Percentiles rank a stretch among this genome's conserved stretches.
phyloP scores from a whole-genome alignment of 768 basidiomycete genomes.

The Pleurotus ostreatus region DNA sequence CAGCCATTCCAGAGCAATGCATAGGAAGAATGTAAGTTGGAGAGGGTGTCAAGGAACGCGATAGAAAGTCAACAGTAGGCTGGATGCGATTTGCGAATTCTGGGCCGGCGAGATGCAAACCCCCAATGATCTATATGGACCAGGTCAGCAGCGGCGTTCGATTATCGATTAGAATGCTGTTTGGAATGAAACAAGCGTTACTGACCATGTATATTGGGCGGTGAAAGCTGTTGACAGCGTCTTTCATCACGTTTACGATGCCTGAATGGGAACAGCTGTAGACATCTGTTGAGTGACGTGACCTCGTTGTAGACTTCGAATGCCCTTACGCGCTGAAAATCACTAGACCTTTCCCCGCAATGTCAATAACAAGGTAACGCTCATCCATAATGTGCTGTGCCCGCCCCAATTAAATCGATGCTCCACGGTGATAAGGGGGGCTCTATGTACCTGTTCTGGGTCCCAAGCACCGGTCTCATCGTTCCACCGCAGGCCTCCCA shows the following conservation, averaged over 20 bases:
- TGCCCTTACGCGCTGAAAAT: slow-evolving; percentile 76
- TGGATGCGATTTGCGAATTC: slow-evolving; percentile 60
- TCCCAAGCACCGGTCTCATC: slow-evolving; percentile 40
- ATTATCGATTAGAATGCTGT: neutral
- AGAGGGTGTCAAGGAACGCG: slow-evolving; percentile 52
- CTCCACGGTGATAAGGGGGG: neutral
- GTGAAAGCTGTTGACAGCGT: slow-evolving; percentile 57
- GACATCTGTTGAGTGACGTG: neutral
- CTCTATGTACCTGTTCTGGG: slow-evolving; percentile 43
- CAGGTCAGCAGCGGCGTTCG: neutral
- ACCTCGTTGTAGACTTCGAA: neutral
- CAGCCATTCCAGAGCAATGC: slow-evolving; percentile 82
- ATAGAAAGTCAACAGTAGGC: slow-evolving; percentile 69
- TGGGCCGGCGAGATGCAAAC: slow-evolving; percentile 76
- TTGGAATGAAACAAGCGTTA: neutral
- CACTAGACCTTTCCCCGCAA: slow-evolving; percentile 76
- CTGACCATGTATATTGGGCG: slow-evolving; percentile 75
- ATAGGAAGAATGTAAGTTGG: slow-evolving; percentile 76
- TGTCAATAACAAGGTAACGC: slow-evolving; percentile 72
- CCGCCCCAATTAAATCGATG: neutral
- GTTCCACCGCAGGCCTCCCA: slow-evolving; percentile 64
- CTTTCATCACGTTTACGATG: slow-evolving; percentile 49
- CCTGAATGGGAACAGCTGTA: slow-evolving; percentile 7
- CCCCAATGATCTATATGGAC: slow-evolving; percentile 61
- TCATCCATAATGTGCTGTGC: slow-evolving; percentile 77